These are phyloP conservation scores for Insectozyma bohioensis DNA, from an alignment of 1,139 yeast species.

Conservation along the genomic window DNA sequence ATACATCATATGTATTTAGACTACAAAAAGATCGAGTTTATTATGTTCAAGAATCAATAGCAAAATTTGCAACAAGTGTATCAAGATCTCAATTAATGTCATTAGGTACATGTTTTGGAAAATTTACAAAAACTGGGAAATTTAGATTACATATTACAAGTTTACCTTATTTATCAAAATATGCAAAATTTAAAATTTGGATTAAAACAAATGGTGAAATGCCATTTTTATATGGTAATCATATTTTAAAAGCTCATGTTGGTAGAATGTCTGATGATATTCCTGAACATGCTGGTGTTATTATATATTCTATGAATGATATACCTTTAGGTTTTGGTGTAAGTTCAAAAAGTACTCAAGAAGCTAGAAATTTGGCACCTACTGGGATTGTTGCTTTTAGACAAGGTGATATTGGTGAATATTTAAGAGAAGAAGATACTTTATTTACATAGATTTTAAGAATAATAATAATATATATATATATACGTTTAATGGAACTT, in stretches of 20 bases:
- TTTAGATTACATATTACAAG: constrained; percentile 95
- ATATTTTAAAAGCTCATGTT: constrained; percentile 92
- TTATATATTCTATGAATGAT: constrained; percentile 89
- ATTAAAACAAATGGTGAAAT: constrained; percentile 96
- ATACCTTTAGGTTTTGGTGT: constrained; percentile 96
- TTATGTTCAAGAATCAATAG: constrained; percentile 80
- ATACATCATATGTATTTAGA: constrained; percentile 92
- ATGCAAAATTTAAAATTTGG: constrained; percentile 95
- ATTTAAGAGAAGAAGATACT: constrained; percentile 96
- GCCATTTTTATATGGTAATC: constrained; percentile 97
- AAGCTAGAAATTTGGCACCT: constrained; percentile 84
- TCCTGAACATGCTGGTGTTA: constrained; percentile 96
- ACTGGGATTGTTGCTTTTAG: constrained; percentile 93
- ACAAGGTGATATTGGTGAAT: constrained; percentile 98
- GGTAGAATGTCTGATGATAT: constrained; percentile 97
- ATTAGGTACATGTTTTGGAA: constrained; percentile 89
- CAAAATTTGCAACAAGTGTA: constrained; percentile 86
- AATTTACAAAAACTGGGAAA: constrained; percentile 96
- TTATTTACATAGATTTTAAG: constrained; percentile 60
- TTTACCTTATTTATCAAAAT: constrained; percentile 74
- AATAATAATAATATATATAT: neutral
- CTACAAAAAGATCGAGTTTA: constrained; percentile 95
- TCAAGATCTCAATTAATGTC: constrained; percentile 91
- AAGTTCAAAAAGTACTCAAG: constrained; percentile 88
- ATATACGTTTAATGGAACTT: constrained; percentile 3